These are phyloP conservation scores for Coemansia asiatica DNA, from an alignment of 192 early-diverging fungal species.

Conservation along the genomic window DNA sequence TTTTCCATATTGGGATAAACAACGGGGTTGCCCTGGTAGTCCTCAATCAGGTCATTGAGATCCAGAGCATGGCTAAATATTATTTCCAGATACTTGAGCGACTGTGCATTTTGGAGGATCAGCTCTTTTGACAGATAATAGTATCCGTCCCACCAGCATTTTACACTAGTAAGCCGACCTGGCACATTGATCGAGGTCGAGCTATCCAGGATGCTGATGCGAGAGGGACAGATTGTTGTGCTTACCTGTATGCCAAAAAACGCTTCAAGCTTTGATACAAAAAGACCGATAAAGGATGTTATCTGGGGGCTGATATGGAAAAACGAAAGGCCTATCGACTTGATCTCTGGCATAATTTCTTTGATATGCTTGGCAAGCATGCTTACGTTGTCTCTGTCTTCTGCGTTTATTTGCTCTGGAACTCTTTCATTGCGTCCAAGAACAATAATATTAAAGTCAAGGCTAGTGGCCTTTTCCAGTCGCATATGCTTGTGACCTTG, in stretches of 20 bases:
- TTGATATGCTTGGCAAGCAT: neutral
- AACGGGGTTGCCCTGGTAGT: neutral
- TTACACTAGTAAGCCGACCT: neutral
- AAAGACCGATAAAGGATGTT: neutral
- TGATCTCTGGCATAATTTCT: neutral
- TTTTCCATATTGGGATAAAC: neutral
- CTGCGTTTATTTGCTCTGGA: neutral
- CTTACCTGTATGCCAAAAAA: neutral
- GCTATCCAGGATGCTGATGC: neutral
- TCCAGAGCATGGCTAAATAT: neutral
- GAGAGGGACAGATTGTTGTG: neutral
- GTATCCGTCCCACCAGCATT: constrained; percentile 5
- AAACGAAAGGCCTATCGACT: neutral
- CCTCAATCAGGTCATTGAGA: neutral
- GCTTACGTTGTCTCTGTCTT: neutral
- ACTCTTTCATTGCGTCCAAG: neutral
- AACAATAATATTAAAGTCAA: neutral
- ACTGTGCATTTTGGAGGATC: neutral
- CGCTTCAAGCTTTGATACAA: neutral
- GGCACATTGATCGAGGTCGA: neutral
- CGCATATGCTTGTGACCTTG: neutral
- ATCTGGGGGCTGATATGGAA: neutral
- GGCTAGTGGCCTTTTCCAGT: neutral
- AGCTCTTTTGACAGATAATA: neutral
- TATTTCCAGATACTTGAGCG: neutral